Evolutionary conservation across 768 basidiomycete genomes (phyloP).

Genomic region (Xanthoconium purpureum): DNA sequence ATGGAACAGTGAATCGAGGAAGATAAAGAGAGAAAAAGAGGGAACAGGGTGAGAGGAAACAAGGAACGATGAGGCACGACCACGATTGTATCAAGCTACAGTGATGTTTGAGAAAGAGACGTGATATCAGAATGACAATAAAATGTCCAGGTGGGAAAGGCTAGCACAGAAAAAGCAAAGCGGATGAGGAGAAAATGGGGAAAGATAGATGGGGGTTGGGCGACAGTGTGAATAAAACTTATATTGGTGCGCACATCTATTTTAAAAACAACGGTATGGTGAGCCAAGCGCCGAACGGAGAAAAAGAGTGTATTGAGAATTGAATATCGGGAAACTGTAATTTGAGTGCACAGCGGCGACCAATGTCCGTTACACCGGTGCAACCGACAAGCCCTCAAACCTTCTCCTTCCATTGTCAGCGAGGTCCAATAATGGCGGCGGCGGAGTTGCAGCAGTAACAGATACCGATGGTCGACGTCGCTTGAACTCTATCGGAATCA

Average conservation of each 20-base stretch:
- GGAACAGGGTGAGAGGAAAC: background rate
- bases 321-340: slow-evolving; percentile 21
- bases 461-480: slow-evolving; percentile 35
- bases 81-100: slow-evolving; percentile 21
- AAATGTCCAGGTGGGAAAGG: background rate
- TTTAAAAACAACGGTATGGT: slow-evolving; percentile 12
- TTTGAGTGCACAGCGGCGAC: slow-evolving; percentile 12
- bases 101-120: background rate
- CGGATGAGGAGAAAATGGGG: too few species aligned
- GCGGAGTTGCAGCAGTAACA: slow-evolving; percentile 24
- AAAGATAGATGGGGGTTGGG: background rate
- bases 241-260: slow-evolving; percentile 19
- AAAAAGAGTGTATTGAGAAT: slow-evolving; percentile 4
- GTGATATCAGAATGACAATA: slow-evolving; percentile 12
- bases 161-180: slow-evolving; percentile 2
- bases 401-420: slow-evolving; percentile 12
- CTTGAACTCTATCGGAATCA: slow-evolving; percentile 33
- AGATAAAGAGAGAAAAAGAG: background rate
- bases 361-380: slow-evolving; percentile 7
- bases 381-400: slow-evolving; percentile 4
- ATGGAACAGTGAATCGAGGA: background rate
- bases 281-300: slow-evolving; percentile 13
- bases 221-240: slow-evolving; percentile 3
- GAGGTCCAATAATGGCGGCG: slow-evolving; percentile 16
- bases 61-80: too few species aligned